Evolutionary conservation across 2,329 filamentous ascomycete genomes (phyloP), one percentile per base, ranked within the genome.

Genomic region (Bipolaris zeicola): DNA sequence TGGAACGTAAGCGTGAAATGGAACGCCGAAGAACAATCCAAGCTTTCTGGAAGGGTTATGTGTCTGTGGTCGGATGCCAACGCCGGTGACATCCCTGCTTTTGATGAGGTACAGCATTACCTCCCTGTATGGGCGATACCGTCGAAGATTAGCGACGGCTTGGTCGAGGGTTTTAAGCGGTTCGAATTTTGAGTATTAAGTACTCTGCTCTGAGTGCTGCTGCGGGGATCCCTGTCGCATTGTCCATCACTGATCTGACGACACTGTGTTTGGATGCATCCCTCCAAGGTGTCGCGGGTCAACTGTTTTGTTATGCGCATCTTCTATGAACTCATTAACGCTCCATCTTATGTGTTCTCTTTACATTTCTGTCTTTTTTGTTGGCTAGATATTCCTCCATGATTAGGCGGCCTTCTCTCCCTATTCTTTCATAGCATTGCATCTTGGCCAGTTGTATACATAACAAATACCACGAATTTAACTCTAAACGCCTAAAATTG

Each of bases 31-130:
- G 62, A 62, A 53, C 68, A 70, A 57, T 62, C 68, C 58, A 72
- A 66, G 61, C 64, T 70, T 70, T 74, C 72, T 61, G 90, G 92
- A 1, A 83, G 79, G 33, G 86, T 93, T 1, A 82, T 88, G 14
- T 98, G 95, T 76, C 80, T 90, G 31, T 98, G 93, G 92, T 92
- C 89, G 67, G 95, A 99, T 78, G 87, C 85, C 42, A 97, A 97
- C 69, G 78, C 80, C 34, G 88, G 86, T 3, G 82, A 82, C 1
- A 92, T 98, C 45, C 93, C 94, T 0, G 93, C 93, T 0, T 84
- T 94, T 49, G 89, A 95, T 65, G 93, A 98, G 77, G 81, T 91
- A 46, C 80, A 84, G 64, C 84, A 87, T 72, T 97, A 87, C 76
- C 83, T 87, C 64, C 95, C 95, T 0, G 79, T 81, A 4, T 99